Conservation (phyloP, 148 eudicot genomes). For the Camellia sinensis region DNA sequence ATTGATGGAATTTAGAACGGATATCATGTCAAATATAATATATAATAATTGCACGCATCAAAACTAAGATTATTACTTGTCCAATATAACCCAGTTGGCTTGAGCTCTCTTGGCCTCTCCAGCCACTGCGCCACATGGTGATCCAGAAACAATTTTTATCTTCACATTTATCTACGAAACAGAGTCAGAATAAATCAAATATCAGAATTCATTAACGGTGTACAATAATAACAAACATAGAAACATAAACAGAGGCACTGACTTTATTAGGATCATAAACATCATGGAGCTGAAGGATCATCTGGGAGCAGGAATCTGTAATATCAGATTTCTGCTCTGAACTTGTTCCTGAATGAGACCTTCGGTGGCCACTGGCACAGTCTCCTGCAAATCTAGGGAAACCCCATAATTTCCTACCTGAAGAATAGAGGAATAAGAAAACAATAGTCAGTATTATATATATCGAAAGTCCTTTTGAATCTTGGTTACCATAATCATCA, state of each 20-base stretch:
- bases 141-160: slow-evolving; percentile 69
- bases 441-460: background rate
- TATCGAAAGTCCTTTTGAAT: background rate
- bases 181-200: background rate
- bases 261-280: slow-evolving; percentile 93
- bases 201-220: background rate
- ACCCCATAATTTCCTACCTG: slow-evolving; percentile 78
- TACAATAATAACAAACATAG: background rate
- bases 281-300: slow-evolving; percentile 92
- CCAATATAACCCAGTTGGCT: slow-evolving; percentile 85
- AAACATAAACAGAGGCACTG: slow-evolving; percentile 8
- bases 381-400: slow-evolving; percentile 93
- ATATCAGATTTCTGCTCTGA: slow-evolving; percentile 75
- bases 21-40: too few relatives aligned
- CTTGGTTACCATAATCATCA: background rate
- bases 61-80: slow-evolving; percentile 51
- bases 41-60: too few relatives aligned
- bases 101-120: slow-evolving; percentile 75
- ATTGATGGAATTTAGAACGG: too few relatives aligned
- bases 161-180: slow-evolving; percentile 70
- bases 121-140: slow-evolving; percentile 76
- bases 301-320: slow-evolving; percentile 87
- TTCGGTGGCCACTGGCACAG: slow-evolving; percentile 75
- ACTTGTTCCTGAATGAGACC: slow-evolving; percentile 47
- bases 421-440: background rate